Conservation (phyloP, 2,329 filamentous ascomycete genomes). For the Fusarium odoratissimum region DNA sequence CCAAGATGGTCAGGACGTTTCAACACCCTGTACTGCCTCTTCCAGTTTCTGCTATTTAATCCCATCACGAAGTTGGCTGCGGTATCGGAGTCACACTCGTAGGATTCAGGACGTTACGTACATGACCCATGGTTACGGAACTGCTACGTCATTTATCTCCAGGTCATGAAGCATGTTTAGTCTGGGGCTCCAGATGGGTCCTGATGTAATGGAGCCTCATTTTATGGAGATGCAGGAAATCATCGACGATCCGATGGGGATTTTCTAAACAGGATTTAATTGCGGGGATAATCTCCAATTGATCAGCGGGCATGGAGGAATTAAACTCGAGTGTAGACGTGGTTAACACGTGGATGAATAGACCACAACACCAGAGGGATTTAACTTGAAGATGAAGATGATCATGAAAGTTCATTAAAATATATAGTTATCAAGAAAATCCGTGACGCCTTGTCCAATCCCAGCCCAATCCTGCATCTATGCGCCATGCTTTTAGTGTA, state of each 20-base stretch:
- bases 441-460: slow-evolving; percentile 14
- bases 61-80: too few species aligned
- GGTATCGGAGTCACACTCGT: background rate
- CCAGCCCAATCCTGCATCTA: slow-evolving; percentile 7
- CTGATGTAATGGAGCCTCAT: slow-evolving; percentile 28
- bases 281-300: slow-evolving; percentile 5
- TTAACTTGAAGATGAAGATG: background rate
- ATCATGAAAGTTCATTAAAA: slow-evolving; percentile 18
- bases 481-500: slow-evolving; percentile 25
- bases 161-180: background rate
- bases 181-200: slow-evolving; percentile 26
- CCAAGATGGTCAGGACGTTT: background rate
- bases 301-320: background rate
- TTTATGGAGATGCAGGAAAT: slow-evolving; percentile 20
- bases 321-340: background rate
- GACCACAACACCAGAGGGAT: too few species aligned
- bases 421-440: slow-evolving; percentile 8
- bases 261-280: slow-evolving; percentile 8
- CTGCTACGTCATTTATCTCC: slow-evolving; percentile 4
- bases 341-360: background rate
- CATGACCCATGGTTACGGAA: background rate
- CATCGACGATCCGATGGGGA: slow-evolving; percentile 21
- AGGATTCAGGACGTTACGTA: background rate
- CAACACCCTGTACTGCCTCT: background rate
- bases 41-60: background rate